Evolutionary conservation across 306 rosid species (phyloP), one percentile per base, ranked within the genome.

Genomic region (Quercus agrifolia): DNA sequence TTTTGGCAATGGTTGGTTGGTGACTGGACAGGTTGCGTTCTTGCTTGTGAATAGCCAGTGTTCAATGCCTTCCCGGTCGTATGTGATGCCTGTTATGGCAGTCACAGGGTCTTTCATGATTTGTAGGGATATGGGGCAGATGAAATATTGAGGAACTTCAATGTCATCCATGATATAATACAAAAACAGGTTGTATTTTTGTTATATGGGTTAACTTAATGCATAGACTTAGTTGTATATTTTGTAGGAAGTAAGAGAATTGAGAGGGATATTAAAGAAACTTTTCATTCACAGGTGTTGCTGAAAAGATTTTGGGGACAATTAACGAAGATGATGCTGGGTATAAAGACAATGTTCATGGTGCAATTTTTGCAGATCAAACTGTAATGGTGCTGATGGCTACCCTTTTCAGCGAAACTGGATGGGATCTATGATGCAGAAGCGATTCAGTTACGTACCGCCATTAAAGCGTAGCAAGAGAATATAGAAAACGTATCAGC

Each of bases 61-160:
- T 64, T 92, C 97, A 5, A 92, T 92, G 89, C 84, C 88, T 1
- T 89, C 93, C 4, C 97, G 54, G 25, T 92, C 93, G 35, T 92
- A 92, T 10, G 97, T 90, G 61, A 92, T 92, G n/a, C 97, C 97
- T 9, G 97, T 86, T 62, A 83, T 71, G 31, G 86, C 85, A 0
- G 93, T 92, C 6, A 92, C 97, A 2, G 97, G 97, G 49, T 92
- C 97, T 51, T 80, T 81, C 97, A 92, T 92, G 56, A 92, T 89
- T 76, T 89, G 91, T 0, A 92, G 91, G 31, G 96, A 90, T 10
- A 92, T 89, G 2, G 96, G 97, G 75, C 97, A 92, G 2, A 84
- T 75, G 75, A 90, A 92, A 64, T 81, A 92, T 20, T 84, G 81
- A 77, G 97, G 97, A 61, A 92, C 83, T 63, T 92, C 97, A 55